A percentile compares a stretch with the other conserved stretches of the same genome.
These are phyloP conservation scores for Xylariaceae sp. DNA, from an alignment of 2,329 filamentous ascomycete genomes.

Conservation along the genomic window DNA sequence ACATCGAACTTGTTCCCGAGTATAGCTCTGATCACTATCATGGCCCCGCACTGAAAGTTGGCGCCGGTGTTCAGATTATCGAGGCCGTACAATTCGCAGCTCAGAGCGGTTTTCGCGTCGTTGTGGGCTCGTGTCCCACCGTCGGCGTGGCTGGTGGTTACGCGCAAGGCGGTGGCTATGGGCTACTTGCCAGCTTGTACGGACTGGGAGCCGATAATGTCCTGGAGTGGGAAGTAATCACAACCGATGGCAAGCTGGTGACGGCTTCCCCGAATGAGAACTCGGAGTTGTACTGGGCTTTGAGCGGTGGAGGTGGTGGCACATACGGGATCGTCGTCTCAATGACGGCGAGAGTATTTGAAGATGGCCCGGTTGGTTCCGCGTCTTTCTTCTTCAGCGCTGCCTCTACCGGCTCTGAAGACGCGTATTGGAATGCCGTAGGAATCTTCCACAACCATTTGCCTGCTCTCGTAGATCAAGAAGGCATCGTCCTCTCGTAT, in stretches of 20 bases:
- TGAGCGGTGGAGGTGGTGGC: background rate
- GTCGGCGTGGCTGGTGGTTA: background rate
- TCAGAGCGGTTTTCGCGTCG: background rate
- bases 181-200: background rate
- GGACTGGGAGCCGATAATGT: background rate
- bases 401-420: background rate
- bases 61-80: background rate
- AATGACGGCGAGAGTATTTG: background rate
- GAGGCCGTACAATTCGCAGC: background rate
- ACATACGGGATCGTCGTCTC: background rate
- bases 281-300: background rate
- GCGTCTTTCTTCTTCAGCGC: background rate
- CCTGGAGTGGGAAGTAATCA: constrained; percentile 1
- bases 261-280: background rate
- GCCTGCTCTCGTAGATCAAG: background rate
- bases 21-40: constrained; percentile 31
- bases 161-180: background rate
- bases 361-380: background rate
- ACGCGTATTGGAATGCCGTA: background rate
- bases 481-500: constrained; percentile 1
- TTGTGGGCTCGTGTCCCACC: background rate
- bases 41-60: background rate
- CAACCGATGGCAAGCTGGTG: background rate
- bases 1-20: constrained; percentile 28
- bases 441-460: background rate